A percentile compares a stretch with the other conserved stretches of the same genome.
These are phyloP conservation scores for Termitomyces sp. DNA, from an alignment of 768 basidiomycete species.

Conservation along the genomic window DNA sequence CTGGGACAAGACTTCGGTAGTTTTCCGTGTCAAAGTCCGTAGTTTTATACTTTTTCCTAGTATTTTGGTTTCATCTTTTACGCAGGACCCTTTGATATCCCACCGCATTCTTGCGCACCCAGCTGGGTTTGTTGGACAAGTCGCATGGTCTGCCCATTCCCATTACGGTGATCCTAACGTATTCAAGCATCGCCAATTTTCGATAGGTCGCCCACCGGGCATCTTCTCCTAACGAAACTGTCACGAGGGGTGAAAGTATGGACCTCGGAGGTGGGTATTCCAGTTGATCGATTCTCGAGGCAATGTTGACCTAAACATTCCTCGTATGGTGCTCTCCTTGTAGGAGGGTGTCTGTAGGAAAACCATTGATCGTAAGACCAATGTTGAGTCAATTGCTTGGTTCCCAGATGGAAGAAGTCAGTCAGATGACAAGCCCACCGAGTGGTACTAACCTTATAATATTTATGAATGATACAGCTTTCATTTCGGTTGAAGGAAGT, in stretches of 20 bases:
- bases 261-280: conserved; percentile 50
- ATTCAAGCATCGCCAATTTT: background rate
- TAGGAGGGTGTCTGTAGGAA: conserved; percentile 66
- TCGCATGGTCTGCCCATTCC: conserved; percentile 44
- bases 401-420: conserved; percentile 57
- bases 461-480: conserved; percentile 32
- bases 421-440: background rate
- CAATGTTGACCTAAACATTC: background rate
- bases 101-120: conserved; percentile 64
- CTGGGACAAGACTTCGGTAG: conserved; percentile 67
- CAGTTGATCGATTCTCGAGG: background rate
- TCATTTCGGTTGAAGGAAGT: conserved; percentile 66
- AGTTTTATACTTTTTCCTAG: background rate
- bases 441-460: background rate
- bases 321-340: background rate
- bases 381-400: conserved; percentile 65
- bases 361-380: conserved; percentile 51
- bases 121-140: conserved; percentile 70
- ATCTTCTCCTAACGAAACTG: conserved; percentile 58
- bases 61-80: background rate
- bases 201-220: conserved; percentile 58
- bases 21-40: conserved; percentile 60
- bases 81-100: conserved; percentile 48
- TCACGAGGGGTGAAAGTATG: conserved; percentile 64
- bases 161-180: background rate